phyloP scores from a whole-genome alignment of 495 filamentous ascomycete genomes.

The Chaetomium cochliodes region DNA sequence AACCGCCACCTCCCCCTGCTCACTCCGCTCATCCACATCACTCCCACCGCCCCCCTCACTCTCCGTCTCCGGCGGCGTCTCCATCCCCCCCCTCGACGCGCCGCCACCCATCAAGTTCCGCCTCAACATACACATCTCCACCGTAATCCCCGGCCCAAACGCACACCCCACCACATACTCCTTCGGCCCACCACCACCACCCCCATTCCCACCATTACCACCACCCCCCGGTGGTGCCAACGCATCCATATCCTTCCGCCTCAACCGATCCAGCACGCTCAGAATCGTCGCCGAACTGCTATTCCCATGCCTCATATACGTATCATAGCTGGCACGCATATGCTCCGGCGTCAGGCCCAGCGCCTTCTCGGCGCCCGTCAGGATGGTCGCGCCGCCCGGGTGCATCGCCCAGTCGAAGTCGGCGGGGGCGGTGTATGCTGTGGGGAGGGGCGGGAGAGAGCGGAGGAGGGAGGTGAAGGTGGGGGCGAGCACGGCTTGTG shows the following conservation, averaged over 20 bases:
- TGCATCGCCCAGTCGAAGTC: conserved; percentile 71
- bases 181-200: conserved; percentile 25
- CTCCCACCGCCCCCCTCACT: conserved; percentile 42
- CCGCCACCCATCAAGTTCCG: conserved; percentile 33
- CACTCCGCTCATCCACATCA: conserved; percentile 33
- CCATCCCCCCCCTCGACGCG: conserved; percentile 28
- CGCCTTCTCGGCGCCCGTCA: conserved; percentile 57
- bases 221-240: conserved; percentile 34
- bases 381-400: conserved; percentile 63
- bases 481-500: conserved; percentile 47
- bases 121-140: conserved; percentile 63
- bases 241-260: conserved; percentile 57
- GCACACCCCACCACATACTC: conserved; percentile 62
- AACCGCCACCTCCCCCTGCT: not conserved
- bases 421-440: conserved; percentile 39
- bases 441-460: conserved; percentile 40
- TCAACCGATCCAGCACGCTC: conserved; percentile 57
- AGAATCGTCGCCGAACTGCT: conserved; percentile 61
- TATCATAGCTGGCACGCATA: conserved; percentile 60
- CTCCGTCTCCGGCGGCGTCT: conserved; percentile 49
- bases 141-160: conserved; percentile 63
- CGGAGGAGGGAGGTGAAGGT: conserved; percentile 50
- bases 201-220: not conserved
- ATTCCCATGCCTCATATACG: conserved; percentile 64
- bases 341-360: conserved; percentile 56